Percentiles rank a stretch among this genome's conserved stretches.
These are phyloP conservation scores for Moelleriella libera DNA, from an alignment of 2,329 filamentous ascomycete genomes.

Conservation along the genomic window DNA sequence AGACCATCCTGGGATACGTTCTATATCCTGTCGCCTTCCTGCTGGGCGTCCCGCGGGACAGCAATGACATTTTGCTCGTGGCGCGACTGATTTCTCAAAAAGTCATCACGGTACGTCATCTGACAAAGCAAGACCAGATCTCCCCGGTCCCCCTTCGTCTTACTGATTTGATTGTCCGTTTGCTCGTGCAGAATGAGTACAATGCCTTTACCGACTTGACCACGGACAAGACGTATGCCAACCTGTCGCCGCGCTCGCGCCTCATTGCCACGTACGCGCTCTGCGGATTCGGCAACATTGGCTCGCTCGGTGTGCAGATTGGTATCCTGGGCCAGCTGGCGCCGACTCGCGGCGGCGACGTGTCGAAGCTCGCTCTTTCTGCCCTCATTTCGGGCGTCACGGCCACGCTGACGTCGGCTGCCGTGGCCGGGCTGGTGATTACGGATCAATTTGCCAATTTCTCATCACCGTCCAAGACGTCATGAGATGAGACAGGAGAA, in stretches of 20 bases:
- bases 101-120: slow-evolving; percentile 49
- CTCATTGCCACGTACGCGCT: slow-evolving; percentile 79
- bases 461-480: slow-evolving; percentile 8
- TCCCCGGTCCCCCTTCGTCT: too few species aligned
- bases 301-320: slow-evolving; percentile 78
- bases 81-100: slow-evolving; percentile 72
- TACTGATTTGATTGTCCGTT: neutral
- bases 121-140: too few species aligned
- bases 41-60: slow-evolving; percentile 60
- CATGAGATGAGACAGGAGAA: neutral
- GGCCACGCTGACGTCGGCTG: slow-evolving; percentile 65
- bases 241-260: slow-evolving; percentile 53
- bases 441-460: slow-evolving; percentile 26
- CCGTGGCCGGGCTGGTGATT: slow-evolving; percentile 63
- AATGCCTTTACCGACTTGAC: slow-evolving; percentile 50
- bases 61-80: slow-evolving; percentile 53
- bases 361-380: slow-evolving; percentile 61
- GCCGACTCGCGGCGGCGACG: slow-evolving; percentile 58
- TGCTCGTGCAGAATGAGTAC: slow-evolving; percentile 51
- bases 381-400: slow-evolving; percentile 67
- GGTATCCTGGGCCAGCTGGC: slow-evolving; percentile 75
- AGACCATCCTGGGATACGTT: slow-evolving; percentile 64
- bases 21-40: slow-evolving; percentile 69
- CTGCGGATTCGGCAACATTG: slow-evolving; percentile 76
- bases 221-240: slow-evolving; percentile 42